A percentile compares a stretch with the other conserved stretches of the same genome.
Evolutionary conservation across 2,329 filamentous ascomycete species (phyloP).

Genomic region (Exophiala spinifera): DNA sequence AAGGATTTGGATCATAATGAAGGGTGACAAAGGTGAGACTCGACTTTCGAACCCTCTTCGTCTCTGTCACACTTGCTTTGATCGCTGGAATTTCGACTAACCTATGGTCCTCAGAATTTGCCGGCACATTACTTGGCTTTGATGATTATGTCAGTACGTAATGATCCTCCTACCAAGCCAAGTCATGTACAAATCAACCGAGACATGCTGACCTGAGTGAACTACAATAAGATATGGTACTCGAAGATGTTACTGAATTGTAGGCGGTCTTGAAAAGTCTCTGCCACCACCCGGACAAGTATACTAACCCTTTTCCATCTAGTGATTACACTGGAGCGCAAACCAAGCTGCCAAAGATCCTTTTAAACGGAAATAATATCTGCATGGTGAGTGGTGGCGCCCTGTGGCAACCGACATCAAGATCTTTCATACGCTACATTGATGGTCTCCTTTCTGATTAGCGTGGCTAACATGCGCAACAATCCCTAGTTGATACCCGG

Average conservation of each 20-base stretch:
- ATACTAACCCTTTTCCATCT: background rate
- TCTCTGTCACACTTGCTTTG: too few relatives aligned
- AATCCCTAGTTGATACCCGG: conserved; percentile 68
- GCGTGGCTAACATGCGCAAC: conserved; percentile 6
- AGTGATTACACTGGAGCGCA: conserved; percentile 81
- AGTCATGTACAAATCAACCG: background rate
- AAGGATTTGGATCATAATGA: conserved; percentile 98
- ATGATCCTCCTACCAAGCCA: background rate
- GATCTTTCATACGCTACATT: background rate
- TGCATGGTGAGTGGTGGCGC: conserved; percentile 78
- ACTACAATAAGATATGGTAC: conserved; percentile 77
- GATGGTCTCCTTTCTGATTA: background rate
- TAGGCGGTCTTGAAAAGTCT: conserved; percentile 44
- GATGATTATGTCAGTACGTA: conserved; percentile 99
- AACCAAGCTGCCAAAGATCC: conserved; percentile 86
- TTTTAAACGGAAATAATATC: conserved; percentile 97
- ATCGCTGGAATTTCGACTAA: background rate
- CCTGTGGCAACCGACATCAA: background rate
- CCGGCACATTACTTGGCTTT: conserved; percentile 88
- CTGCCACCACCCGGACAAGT: background rate
- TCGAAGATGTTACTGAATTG: conserved; percentile 97
- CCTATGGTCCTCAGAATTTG: conserved; percentile 67
- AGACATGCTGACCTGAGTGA: conserved; percentile 1
- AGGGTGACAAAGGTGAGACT: conserved; percentile 84
- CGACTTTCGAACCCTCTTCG: background rate